Evolutionary conservation across 2,329 filamentous ascomycete genomes (phyloP).

Genomic region (Diaporthe nobilis): DNA sequence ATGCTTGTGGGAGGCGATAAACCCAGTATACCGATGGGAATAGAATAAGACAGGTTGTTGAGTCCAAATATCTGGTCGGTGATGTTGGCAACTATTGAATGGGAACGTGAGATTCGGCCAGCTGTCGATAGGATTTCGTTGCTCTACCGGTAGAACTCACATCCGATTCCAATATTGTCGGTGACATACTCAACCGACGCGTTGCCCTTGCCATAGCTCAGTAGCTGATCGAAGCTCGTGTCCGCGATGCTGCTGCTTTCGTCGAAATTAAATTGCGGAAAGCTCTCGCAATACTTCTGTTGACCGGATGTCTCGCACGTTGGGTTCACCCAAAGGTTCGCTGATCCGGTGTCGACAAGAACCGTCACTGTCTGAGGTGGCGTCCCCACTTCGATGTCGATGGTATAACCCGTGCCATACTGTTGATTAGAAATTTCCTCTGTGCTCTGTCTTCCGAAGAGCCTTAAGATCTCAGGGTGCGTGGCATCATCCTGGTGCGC

Average conservation of each 20-base stretch:
- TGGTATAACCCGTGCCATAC: conserved; percentile 22
- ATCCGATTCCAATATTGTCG: conserved; percentile 62
- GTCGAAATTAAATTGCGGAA: conserved; percentile 60
- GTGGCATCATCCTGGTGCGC: not conserved
- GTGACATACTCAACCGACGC: conserved; percentile 60
- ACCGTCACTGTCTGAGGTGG: conserved; percentile 63
- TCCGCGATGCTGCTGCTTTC: conserved; percentile 58
- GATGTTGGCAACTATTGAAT: conserved; percentile 52
- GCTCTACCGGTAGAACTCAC: conserved; percentile 48
- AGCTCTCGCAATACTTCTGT: conserved; percentile 54
- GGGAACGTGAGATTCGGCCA: not conserved
- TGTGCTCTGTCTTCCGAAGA: not conserved
- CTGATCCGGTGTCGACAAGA: conserved; percentile 68
- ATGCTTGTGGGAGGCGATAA: conserved; percentile 57
- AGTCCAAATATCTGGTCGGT: conserved; percentile 65
- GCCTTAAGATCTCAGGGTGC: not conserved
- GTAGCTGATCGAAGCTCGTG: conserved; percentile 52
- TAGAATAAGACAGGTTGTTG: conserved; percentile 57
- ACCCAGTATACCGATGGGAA: conserved; percentile 67
- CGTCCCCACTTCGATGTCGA: conserved; percentile 60
- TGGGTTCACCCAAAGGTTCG: conserved; percentile 69
- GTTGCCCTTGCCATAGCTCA: conserved; percentile 54
- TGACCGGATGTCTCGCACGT: conserved; percentile 56
- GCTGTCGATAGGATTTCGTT: not conserved
- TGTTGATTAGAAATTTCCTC: conserved; percentile 6